These are phyloP conservation scores for Hypoxylon trugodes DNA, from an alignment of 495 filamentous ascomycete genomes.

Conservation along the genomic window DNA sequence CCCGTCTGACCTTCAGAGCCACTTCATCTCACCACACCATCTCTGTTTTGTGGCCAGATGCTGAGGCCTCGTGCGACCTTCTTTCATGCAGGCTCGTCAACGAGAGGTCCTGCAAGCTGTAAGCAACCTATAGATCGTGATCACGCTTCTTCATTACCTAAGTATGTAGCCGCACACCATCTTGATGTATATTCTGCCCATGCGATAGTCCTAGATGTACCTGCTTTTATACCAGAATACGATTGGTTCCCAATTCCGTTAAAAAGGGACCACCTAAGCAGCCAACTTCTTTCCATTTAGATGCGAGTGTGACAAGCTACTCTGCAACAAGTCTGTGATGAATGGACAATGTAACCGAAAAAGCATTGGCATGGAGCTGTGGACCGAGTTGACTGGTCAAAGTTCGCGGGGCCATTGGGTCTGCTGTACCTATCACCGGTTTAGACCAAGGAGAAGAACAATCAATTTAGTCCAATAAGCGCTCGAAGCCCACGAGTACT, in stretches of 20 bases:
- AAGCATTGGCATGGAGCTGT: constrained; percentile 30
- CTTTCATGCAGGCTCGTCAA: constrained; percentile 32
- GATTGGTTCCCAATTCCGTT: constrained; percentile 35
- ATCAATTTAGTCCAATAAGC: constrained; percentile 31
- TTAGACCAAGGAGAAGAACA: constrained; percentile 15
- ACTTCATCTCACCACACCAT: constrained; percentile 40
- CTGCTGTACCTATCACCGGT: constrained; percentile 33
- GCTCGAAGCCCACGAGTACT: constrained; percentile 11
- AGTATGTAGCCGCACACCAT: constrained; percentile 37
- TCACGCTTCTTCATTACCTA: constrained; percentile 32
- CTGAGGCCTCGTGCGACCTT: constrained; percentile 44
- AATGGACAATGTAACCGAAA: constrained; percentile 29
- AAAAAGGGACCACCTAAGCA: constrained; percentile 28
- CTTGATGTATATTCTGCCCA: constrained; percentile 26
- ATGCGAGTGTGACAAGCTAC: constrained; percentile 42
- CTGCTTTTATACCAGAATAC: constrained; percentile 34
- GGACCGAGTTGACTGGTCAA: constrained; percentile 32
- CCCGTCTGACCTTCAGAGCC: constrained; percentile 39
- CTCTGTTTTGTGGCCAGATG: constrained; percentile 39
- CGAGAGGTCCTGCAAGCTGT: constrained; percentile 22
- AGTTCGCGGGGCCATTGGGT: constrained; percentile 23
- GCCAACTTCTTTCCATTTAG: constrained; percentile 9
- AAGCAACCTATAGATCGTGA: constrained; percentile 32
- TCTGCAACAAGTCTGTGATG: constrained; percentile 17
- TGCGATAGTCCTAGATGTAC: constrained; percentile 32